Evolutionary conservation across 305 asterid species (phyloP), one percentile per base, ranked within the genome.

Genomic region (Stenogyne calaminthoides): DNA sequence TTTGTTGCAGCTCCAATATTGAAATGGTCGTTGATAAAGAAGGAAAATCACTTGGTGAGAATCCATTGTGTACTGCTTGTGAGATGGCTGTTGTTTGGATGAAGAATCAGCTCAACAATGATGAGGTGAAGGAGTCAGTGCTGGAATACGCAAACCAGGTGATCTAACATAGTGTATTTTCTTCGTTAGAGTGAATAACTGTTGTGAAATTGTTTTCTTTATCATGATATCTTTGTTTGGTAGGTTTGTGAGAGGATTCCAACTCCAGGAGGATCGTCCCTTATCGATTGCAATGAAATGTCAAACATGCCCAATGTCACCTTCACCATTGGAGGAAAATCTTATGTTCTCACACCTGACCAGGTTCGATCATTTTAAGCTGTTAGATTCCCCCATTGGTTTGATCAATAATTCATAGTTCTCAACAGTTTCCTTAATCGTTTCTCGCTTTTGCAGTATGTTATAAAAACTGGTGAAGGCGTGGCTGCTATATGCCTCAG

Each of bases 11-110:
- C 84, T 88, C 97, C 29, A 78, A 85, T 58, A 90, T 94, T 73
- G 87, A 84, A 86, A 86, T 91, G 82, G 97, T 91, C 4, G 89
- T 88, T 34, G 87, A 81, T 42, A 74, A 80, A 74, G 85, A 84
- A 69, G 75, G 72, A 22, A 52, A 76, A 67, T 75, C 90, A 5
- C 80, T 72, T 19, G 86, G 88, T 6, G 83, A 82, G 11, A 67
- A 71, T 46, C 81, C 96, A 8, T 3, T 90, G 64, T 94, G 97
- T 65, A 58, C 83, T 57, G 97, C 88, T 67, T 94, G 99, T 78
- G 85, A 94, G 82, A 85, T 94, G 99, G 96, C 97, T 7, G 96
- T 94, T 62, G 88, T 89, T 69, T 94, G 97, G 99, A 88, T 91
- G 80, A 90, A 82, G 75, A 94, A 81, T 87, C 91, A 91, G 78